phyloP scores from a whole-genome alignment of 2,329 filamentous ascomycete genomes.

The Sclerotinia spermophila region DNA sequence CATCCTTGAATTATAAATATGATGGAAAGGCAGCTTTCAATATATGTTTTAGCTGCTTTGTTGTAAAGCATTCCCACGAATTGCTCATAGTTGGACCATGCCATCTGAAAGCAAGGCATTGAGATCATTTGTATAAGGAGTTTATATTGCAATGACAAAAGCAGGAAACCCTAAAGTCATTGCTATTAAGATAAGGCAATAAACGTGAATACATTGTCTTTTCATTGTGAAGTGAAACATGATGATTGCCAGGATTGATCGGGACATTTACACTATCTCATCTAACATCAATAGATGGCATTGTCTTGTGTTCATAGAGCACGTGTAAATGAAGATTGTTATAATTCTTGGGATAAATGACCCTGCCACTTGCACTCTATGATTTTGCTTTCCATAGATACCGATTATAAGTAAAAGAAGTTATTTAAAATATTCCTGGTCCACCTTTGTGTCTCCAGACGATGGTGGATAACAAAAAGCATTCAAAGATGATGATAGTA shows the following conservation, averaged over 20 bases:
- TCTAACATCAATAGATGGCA: background rate
- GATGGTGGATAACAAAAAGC: background rate
- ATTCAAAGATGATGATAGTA: background rate
- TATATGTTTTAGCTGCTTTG: slow-evolving; percentile 10
- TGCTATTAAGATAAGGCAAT: background rate
- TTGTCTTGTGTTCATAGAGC: background rate
- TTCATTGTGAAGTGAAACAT: background rate
- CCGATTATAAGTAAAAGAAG: background rate
- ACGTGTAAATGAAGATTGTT: background rate
- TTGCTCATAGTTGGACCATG: background rate
- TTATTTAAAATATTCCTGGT: background rate
- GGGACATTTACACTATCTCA: background rate
- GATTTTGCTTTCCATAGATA: background rate
- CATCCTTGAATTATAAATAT: background rate
- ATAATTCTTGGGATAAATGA: no score
- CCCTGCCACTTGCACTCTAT: background rate
- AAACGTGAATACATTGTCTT: background rate
- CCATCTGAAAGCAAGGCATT: background rate
- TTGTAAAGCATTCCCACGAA: background rate
- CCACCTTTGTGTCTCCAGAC: slow-evolving; percentile 4
- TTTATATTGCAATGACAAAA: slow-evolving; percentile 1
- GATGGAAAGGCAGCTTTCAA: background rate
- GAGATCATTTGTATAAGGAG: background rate
- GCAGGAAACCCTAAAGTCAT: background rate
- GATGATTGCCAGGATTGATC: background rate